Evolutionary conservation across 257 asterid species (phyloP).

Genomic region (Ocimum tenuiflorum): DNA sequence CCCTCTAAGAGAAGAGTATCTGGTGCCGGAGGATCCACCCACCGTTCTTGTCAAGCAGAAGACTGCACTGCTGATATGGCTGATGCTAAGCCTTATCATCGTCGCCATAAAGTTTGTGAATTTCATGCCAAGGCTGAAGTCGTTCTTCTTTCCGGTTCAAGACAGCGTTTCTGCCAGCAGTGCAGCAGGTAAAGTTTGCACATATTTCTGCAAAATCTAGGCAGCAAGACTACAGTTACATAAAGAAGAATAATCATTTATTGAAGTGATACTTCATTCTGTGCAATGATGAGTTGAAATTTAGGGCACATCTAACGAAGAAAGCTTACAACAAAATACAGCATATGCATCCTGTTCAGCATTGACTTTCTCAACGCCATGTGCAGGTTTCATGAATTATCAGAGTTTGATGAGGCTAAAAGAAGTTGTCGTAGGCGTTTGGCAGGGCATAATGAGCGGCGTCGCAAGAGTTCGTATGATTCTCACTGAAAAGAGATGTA

Average conservation of each 20-base stretch:
- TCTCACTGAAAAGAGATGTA: slow-evolving; percentile 40
- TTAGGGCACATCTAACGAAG: background rate
- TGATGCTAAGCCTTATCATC: slow-evolving; percentile 62
- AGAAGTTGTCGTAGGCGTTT: slow-evolving; percentile 84
- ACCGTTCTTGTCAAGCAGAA: slow-evolving; percentile 60
- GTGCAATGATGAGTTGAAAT: background rate
- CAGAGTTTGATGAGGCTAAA: slow-evolving; percentile 78
- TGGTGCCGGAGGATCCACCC: slow-evolving; percentile 40
- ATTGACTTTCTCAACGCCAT: slow-evolving; percentile 17
- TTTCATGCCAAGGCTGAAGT: slow-evolving; percentile 71
- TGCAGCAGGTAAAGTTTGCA: slow-evolving; percentile 66
- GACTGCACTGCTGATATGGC: slow-evolving; percentile 59
- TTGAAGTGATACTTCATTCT: background rate
- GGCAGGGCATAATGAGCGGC: slow-evolving; percentile 89
- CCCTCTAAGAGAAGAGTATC: slow-evolving; percentile 34
- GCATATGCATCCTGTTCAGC: background rate
- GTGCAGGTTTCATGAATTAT: slow-evolving; percentile 73
- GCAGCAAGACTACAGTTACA: background rate
- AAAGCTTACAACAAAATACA: slow-evolving; percentile 5
- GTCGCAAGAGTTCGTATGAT: slow-evolving; percentile 67
- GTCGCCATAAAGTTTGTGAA: slow-evolving; percentile 83
- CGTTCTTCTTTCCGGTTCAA: slow-evolving; percentile 45
- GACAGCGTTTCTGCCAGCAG: slow-evolving; percentile 93
- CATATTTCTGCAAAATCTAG: slow-evolving; percentile 6
- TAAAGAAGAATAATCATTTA: background rate